These are phyloP conservation scores for Microbotryum scabiosae DNA, from an alignment of 1,284 basidiomycete genomes.

Conservation along the genomic window DNA sequence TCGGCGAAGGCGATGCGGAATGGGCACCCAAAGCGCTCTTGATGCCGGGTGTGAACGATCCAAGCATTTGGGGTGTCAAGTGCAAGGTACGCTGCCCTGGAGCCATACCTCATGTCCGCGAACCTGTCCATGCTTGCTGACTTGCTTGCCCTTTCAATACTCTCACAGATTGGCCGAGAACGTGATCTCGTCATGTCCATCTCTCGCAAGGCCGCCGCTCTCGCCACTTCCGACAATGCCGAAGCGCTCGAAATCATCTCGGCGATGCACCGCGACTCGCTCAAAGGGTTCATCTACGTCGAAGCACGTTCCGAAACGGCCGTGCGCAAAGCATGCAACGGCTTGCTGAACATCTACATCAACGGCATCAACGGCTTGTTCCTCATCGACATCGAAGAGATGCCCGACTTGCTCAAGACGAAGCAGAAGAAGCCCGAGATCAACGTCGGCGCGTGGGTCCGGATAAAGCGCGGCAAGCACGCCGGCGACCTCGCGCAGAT, in stretches of 20 bases:
- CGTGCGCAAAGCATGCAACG: constrained; percentile 74
- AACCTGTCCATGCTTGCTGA: too few species aligned
- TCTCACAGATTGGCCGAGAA: constrained; percentile 70
- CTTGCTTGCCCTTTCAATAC: constrained; percentile 1
- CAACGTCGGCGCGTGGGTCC: constrained; percentile 84
- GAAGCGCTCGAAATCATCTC: constrained; percentile 77
- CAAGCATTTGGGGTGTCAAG: constrained; percentile 89
- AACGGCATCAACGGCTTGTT: constrained; percentile 43
- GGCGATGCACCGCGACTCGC: constrained; percentile 89
- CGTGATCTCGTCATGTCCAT: constrained; percentile 87
- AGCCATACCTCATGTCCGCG: not conserved
- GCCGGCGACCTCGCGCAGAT: constrained; percentile 92
- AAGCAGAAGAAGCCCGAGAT: constrained; percentile 87
- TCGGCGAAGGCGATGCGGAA: constrained; percentile 52
- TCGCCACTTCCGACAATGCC: constrained; percentile 56
- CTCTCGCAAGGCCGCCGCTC: constrained; percentile 80
- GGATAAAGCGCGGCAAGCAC: constrained; percentile 89
- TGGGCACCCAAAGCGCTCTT: constrained; percentile 89
- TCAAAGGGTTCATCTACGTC: constrained; percentile 91
- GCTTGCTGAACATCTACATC: constrained; percentile 84
- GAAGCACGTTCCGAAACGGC: constrained; percentile 83
- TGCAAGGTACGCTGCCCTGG: constrained; percentile 62
- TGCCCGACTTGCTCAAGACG: constrained; percentile 91
- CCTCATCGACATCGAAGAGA: constrained; percentile 94
- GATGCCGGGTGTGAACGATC: constrained; percentile 95